These are phyloP conservation scores for Roridomyces roridus DNA, from an alignment of 768 basidiomycete genomes.

Conservation along the genomic window DNA sequence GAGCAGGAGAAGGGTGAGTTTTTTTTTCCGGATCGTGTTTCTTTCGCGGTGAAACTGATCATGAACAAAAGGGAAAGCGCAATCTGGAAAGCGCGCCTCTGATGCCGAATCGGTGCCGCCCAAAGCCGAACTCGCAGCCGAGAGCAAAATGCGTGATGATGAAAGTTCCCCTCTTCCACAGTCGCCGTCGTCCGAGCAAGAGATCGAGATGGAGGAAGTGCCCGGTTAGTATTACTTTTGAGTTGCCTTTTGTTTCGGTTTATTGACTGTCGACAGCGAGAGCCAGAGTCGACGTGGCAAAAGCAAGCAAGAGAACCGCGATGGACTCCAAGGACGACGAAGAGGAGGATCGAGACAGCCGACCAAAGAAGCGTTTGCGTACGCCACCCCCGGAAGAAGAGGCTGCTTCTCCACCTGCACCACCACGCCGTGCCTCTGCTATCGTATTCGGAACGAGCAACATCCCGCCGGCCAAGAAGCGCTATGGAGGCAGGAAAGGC, in stretches of 20 bases:
- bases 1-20: too few relatives aligned
- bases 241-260: background rate
- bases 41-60: too few relatives aligned
- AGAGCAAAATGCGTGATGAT: background rate
- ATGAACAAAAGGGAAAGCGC: too few relatives aligned
- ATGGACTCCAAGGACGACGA: slow-evolving; percentile 1
- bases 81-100: too few relatives aligned
- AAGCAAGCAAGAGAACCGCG: slow-evolving; percentile 6
- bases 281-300: background rate
- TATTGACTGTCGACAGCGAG: background rate
- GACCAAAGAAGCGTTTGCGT: slow-evolving; percentile 18
- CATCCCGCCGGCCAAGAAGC: slow-evolving; percentile 30
- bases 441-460: slow-evolving; percentile 9
- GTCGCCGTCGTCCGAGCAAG: too few relatives aligned
- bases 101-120: too few relatives aligned
- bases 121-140: too few relatives aligned
- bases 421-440: slow-evolving; percentile 5
- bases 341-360: slow-evolving; percentile 7
- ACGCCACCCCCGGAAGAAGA: slow-evolving; percentile 1
- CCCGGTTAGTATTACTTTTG: background rate
- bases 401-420: background rate
- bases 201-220: background rate
- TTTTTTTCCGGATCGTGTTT: too few relatives aligned
- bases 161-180: background rate
- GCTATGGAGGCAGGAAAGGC: slow-evolving; percentile 37